These are phyloP conservation scores for Claviceps pazoutovae DNA, from an alignment of 2,329 filamentous ascomycete genomes.

Conservation along the genomic window DNA sequence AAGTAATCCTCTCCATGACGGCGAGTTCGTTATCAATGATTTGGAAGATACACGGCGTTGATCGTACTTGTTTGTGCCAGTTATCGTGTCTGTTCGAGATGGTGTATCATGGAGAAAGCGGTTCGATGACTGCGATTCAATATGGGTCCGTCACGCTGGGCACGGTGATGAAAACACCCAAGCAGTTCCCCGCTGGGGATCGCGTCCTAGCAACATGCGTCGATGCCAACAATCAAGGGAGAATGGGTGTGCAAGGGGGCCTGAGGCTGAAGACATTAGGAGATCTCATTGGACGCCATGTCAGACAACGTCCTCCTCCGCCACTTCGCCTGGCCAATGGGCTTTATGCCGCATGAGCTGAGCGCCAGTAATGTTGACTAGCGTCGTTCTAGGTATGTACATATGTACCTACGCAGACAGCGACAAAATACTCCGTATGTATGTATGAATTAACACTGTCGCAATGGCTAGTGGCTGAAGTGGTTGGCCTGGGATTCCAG, in stretches of 20 bases:
- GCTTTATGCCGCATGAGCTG: background rate
- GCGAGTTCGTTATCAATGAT: background rate
- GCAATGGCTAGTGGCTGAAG: background rate
- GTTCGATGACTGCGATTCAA: background rate
- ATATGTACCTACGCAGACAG: too few species aligned
- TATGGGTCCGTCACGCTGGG: background rate
- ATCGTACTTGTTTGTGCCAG: constrained; percentile 1
- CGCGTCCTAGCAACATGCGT: constrained; percentile 9
- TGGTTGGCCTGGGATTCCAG: background rate
- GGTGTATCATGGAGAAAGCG: constrained; percentile 8
- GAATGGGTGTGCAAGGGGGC: constrained; percentile 4
- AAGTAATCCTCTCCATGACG: constrained; percentile 10
- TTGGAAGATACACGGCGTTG: background rate
- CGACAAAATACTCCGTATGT: too few species aligned
- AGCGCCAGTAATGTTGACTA: background rate
- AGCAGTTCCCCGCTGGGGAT: constrained; percentile 4
- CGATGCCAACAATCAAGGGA: background rate
- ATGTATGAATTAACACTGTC: too few species aligned
- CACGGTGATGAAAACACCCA: constrained; percentile 8
- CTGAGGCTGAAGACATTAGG: constrained; percentile 5
- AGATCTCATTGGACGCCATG: constrained; percentile 8
- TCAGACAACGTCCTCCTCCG: background rate
- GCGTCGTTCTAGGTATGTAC: too few species aligned
- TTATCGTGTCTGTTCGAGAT: constrained; percentile 6
- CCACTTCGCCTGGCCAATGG: constrained; percentile 5